A percentile compares a stretch with the other conserved stretches of the same genome.
Conservation (phyloP, 306 rosid species). For the Sindora glabra region DNA sequence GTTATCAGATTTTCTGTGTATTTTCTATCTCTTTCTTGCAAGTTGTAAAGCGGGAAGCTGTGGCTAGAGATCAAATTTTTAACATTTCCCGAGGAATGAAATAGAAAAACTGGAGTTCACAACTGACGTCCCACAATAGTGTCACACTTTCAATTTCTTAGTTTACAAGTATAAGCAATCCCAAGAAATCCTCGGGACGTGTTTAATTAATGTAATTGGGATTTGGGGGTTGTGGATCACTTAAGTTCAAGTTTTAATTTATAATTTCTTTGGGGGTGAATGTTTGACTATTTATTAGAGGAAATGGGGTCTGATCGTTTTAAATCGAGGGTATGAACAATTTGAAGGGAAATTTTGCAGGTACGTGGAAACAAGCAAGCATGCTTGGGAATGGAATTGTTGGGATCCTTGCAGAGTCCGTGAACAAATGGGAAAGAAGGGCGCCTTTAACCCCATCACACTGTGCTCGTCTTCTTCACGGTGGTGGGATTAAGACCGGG, state of each 20-base stretch:
- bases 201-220: background rate
- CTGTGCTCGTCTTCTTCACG: slow-evolving; percentile 74
- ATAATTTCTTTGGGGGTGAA: too few relatives aligned
- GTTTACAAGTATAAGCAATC: background rate
- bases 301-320: background rate
- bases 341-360: background rate
- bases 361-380: background rate
- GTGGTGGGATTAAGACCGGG: slow-evolving; percentile 38
- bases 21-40: too few relatives aligned
- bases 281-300: background rate
- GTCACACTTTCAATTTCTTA: background rate
- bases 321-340: background rate
- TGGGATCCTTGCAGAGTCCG: slow-evolving; percentile 75
- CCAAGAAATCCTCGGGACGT: background rate
- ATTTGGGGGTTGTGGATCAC: background rate
- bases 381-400: slow-evolving; percentile 92
- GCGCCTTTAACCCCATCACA: slow-evolving; percentile 81
- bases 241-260: background rate
- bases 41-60: too few relatives aligned
- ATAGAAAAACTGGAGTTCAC: too few relatives aligned
- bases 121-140: too few relatives aligned
- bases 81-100: too few relatives aligned
- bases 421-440: slow-evolving; percentile 93
- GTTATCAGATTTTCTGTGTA: too few relatives aligned
- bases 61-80: too few relatives aligned